Conservation (phyloP, 352 stramenopile species). For the Phytophthora vignae region DNA sequence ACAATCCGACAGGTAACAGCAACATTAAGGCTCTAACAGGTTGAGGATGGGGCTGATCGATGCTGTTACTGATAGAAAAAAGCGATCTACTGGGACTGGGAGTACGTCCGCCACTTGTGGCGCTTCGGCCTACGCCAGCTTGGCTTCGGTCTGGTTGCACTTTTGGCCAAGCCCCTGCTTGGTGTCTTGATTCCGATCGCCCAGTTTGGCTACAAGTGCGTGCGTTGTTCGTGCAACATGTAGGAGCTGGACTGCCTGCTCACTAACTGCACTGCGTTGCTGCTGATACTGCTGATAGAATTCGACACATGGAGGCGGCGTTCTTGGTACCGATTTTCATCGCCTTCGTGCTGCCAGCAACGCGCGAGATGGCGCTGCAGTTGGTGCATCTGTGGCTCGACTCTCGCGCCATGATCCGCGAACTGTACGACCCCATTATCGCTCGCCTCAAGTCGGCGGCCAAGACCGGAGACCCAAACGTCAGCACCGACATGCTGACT, state of each 20-base stretch:
- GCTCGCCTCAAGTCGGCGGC: constrained; percentile 63
- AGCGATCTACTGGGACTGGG: constrained; percentile 78
- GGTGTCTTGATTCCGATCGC: constrained; percentile 60
- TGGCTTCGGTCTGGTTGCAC: constrained; percentile 59
- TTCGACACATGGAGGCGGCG: constrained; percentile 69
- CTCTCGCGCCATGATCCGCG: constrained; percentile 66
- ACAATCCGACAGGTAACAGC: constrained; percentile 51
- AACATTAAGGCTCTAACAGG: no score
- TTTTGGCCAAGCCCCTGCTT: constrained; percentile 58
- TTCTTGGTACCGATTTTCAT: constrained; percentile 71
- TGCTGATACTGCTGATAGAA: constrained; percentile 31
- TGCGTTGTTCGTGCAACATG: neutral
- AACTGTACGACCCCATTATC: constrained; percentile 78
- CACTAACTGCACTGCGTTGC: neutral
- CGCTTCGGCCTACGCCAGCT: constrained; percentile 57
- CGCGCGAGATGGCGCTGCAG: constrained; percentile 50
- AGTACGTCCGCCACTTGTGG: constrained; percentile 66
- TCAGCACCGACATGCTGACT: constrained; percentile 42
- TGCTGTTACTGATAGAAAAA: constrained; percentile 41
- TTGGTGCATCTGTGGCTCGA: constrained; percentile 75
- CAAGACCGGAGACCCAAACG: constrained; percentile 36
- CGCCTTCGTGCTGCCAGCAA: constrained; percentile 57
- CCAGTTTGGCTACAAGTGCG: constrained; percentile 70
- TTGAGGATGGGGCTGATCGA: neutral
- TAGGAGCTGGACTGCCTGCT: no score